phyloP scores from a whole-genome alignment of 805 yeast genomes.

The Saturnispora quitensis region DNA sequence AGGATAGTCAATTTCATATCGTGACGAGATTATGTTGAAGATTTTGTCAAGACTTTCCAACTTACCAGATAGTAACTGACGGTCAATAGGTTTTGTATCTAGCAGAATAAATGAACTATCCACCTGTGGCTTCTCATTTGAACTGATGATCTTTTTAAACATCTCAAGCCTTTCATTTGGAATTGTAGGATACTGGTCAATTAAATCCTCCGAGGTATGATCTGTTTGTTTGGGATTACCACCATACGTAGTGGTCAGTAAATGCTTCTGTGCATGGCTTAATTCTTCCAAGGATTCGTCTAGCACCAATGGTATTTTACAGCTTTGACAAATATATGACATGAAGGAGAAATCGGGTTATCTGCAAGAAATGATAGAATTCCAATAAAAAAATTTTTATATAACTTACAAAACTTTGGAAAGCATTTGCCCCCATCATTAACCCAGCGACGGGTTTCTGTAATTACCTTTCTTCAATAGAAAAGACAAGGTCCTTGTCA shows the following conservation, averaged over 20 bases:
- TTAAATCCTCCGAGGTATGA: slow-evolving; percentile 10
- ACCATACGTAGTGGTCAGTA: slow-evolving; percentile 33
- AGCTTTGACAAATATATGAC: slow-evolving; percentile 46
- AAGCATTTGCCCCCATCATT: neutral
- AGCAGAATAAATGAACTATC: slow-evolving; percentile 13
- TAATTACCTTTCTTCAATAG: slow-evolving; percentile 38
- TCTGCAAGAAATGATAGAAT: neutral
- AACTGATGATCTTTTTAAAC: slow-evolving; percentile 26
- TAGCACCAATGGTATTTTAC: slow-evolving; percentile 47
- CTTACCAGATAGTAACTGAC: slow-evolving; percentile 11
- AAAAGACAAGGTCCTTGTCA: slow-evolving; percentile 46
- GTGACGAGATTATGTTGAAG: slow-evolving; percentile 67
- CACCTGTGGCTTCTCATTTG: slow-evolving; percentile 11
- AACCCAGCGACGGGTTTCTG: neutral
- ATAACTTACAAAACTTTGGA: neutral
- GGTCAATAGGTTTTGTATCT: slow-evolving; percentile 3
- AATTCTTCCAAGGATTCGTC: slow-evolving; percentile 48
- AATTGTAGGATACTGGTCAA: slow-evolving; percentile 25
- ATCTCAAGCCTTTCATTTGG: slow-evolving; percentile 32
- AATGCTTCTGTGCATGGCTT: slow-evolving; percentile 45
- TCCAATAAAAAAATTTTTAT: neutral
- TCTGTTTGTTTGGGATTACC: slow-evolving; percentile 9
- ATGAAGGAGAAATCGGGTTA: slow-evolving; percentile 9
- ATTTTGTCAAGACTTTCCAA: slow-evolving; percentile 47
- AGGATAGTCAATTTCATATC: slow-evolving; percentile 76